Conservation (phyloP, 2,329 filamentous ascomycete species). For the Cladosporium phlei region DNA sequence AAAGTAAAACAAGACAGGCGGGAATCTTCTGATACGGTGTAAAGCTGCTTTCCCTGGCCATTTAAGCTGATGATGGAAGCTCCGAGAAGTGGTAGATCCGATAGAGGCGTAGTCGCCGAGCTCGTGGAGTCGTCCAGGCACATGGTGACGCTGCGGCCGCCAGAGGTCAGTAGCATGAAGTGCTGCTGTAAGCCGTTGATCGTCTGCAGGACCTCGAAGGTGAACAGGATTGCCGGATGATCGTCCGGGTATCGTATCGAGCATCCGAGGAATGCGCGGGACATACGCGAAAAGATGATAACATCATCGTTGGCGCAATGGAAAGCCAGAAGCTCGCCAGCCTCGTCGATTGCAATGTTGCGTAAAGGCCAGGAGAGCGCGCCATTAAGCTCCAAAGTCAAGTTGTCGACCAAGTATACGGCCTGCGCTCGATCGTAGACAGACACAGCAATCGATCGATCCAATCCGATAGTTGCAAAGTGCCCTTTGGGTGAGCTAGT, state of each 20-base stretch:
- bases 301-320: slow-evolving; percentile 56
- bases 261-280: slow-evolving; percentile 53
- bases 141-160: slow-evolving; percentile 51
- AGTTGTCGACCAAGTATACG: slow-evolving; percentile 17
- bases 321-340: slow-evolving; percentile 62
- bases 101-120: slow-evolving; percentile 15
- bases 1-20: slow-evolving; percentile 19
- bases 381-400: slow-evolving; percentile 20
- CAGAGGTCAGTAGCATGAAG: slow-evolving; percentile 59
- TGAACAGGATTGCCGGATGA: slow-evolving; percentile 58
- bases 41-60: slow-evolving; percentile 16
- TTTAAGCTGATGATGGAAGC: slow-evolving; percentile 20
- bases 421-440: slow-evolving; percentile 20
- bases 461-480: slow-evolving; percentile 65
- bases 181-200: slow-evolving; percentile 32
- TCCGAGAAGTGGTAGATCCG: slow-evolving; percentile 23
- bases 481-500: slow-evolving; percentile 59
- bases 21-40: slow-evolving; percentile 24
- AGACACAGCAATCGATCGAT: slow-evolving; percentile 53
- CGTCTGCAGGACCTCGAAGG: slow-evolving; percentile 49
- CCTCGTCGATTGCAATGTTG: slow-evolving; percentile 60
- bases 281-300: slow-evolving; percentile 58
- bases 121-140: neutral
- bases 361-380: slow-evolving; percentile 35
- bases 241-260: slow-evolving; percentile 53